Conservation (phyloP, 2,329 filamentous ascomycete species). For the Aspergillus ibericus region DNA sequence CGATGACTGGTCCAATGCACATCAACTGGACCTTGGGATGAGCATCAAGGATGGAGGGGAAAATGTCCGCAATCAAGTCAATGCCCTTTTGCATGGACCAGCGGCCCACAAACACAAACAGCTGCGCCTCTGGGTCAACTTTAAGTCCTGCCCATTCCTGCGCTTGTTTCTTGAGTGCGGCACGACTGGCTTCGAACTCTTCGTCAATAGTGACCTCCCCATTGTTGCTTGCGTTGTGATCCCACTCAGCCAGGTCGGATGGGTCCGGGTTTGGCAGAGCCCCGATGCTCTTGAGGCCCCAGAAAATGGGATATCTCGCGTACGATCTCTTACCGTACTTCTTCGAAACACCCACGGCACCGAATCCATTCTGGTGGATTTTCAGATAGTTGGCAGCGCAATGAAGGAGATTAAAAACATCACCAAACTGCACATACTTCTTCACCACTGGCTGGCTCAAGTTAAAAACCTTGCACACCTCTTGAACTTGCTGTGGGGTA, state of each 20-base stretch:
- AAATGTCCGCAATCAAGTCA: conserved; percentile 66
- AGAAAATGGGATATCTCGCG: conserved; percentile 67
- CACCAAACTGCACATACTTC: conserved; percentile 65
- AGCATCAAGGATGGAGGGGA: conserved; percentile 62
- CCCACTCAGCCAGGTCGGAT: conserved; percentile 44
- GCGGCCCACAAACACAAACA: conserved; percentile 67
- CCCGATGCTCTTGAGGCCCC: conserved; percentile 63
- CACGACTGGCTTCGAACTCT: conserved; percentile 54
- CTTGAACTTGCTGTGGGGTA: conserved; percentile 58
- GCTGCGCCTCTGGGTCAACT: conserved; percentile 59
- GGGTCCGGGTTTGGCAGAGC: conserved; percentile 65
- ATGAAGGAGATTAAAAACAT: conserved; percentile 67
- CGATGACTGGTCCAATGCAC: conserved; percentile 63
- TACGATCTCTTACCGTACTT: conserved; percentile 67
- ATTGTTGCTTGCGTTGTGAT: conserved; percentile 58
- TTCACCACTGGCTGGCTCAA: conserved; percentile 56
- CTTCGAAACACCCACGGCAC: conserved; percentile 65
- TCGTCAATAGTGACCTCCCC: conserved; percentile 53
- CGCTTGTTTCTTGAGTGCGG: conserved; percentile 57
- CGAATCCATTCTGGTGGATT: conserved; percentile 66
- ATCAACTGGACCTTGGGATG: conserved; percentile 61
- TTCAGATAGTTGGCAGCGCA: conserved; percentile 64
- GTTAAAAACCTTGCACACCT: conserved; percentile 65
- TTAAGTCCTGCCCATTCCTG: conserved; percentile 67
- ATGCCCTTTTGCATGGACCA: conserved; percentile 69